phyloP scores from a whole-genome alignment of 169 alveolate species.

The Cryptosporidium ubiquitum region DNA sequence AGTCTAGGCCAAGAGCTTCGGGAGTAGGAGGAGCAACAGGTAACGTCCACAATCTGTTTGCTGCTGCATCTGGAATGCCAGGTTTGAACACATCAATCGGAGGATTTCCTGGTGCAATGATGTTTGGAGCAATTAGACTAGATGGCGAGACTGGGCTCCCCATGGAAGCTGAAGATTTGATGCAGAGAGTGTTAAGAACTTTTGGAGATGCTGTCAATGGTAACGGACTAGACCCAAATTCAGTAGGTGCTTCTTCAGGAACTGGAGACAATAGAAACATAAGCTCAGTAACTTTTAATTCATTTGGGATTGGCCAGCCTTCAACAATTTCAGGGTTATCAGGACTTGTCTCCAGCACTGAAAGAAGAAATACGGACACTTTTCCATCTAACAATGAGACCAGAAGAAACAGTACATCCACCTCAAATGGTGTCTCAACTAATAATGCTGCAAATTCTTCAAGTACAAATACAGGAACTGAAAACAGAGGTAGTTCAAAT shows the following conservation, averaged over 20 bases:
- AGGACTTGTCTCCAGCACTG: not conserved
- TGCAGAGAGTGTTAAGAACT: conserved; percentile 65
- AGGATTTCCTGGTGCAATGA: conserved; percentile 73
- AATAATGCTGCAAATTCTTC: not conserved
- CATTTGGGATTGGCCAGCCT: conserved; percentile 10
- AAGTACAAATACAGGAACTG: not conserved
- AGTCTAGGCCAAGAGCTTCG: conserved; percentile 1
- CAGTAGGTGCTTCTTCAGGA: not conserved
- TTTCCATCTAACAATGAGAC: not conserved
- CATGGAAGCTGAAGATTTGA: conserved; percentile 58
- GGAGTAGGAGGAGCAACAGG: not conserved
- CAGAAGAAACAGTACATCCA: not conserved
- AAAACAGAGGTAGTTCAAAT: not conserved
- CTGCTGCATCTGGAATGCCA: not conserved
- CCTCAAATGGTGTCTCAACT: not conserved
- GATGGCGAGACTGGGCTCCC: conserved; percentile 37
- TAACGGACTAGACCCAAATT: not conserved
- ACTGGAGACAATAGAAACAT: conserved; percentile 10
- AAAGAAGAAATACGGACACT: not conserved
- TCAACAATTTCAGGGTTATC: conserved; percentile 7
- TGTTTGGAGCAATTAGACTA: conserved; percentile 64
- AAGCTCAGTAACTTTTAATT: not conserved
- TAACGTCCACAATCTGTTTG: conserved; percentile 3
- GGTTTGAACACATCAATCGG: conserved; percentile 23
- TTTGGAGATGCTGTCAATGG: conserved; percentile 49